A percentile compares a stretch with the other conserved stretches of the same genome.
phyloP scores from a whole-genome alignment of 345 rosid species.

The Arabis hirsuta region DNA sequence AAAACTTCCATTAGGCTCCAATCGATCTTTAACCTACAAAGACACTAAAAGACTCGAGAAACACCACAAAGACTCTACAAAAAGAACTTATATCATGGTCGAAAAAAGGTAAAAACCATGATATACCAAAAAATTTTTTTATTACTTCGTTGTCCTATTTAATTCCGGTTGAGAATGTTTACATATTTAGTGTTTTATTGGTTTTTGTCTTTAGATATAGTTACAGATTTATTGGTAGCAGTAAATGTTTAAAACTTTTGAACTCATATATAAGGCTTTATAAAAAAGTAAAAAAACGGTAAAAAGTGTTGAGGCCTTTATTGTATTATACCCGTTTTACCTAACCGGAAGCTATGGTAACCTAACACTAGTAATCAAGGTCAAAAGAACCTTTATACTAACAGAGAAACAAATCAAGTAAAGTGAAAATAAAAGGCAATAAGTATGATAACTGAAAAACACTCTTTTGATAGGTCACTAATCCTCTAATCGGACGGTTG shows the following conservation, averaged over 20 bases:
- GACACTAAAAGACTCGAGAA: no score
- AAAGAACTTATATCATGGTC: no score
- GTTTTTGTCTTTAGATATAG: not conserved
- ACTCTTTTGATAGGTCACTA: slow-evolving; percentile 9
- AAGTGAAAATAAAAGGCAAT: slow-evolving; percentile 16
- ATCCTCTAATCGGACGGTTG: slow-evolving; percentile 17
- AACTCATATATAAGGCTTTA: not conserved
- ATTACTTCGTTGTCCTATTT: slow-evolving; percentile 24
- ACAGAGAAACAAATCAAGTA: slow-evolving; percentile 6
- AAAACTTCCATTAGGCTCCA: no score
- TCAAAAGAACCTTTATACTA: slow-evolving; percentile 20
- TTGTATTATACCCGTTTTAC: slow-evolving; percentile 1
- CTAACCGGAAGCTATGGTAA: slow-evolving; percentile 1
- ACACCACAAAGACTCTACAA: no score
- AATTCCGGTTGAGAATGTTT: slow-evolving; percentile 17
- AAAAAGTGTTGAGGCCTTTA: not conserved
- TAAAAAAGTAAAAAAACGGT: not conserved
- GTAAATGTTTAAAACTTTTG: not conserved
- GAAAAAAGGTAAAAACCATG: no score
- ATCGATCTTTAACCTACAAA: no score
- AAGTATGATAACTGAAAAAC: slow-evolving; percentile 12
- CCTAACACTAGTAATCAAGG: not conserved
- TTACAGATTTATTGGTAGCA: not conserved
- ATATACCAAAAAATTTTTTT: not conserved
- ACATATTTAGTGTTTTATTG: not conserved